Percentiles rank a stretch among this genome's conserved stretches.
phyloP scores from a whole-genome alignment of 495 filamentous ascomycete species.

The Daldinia childiae region DNA sequence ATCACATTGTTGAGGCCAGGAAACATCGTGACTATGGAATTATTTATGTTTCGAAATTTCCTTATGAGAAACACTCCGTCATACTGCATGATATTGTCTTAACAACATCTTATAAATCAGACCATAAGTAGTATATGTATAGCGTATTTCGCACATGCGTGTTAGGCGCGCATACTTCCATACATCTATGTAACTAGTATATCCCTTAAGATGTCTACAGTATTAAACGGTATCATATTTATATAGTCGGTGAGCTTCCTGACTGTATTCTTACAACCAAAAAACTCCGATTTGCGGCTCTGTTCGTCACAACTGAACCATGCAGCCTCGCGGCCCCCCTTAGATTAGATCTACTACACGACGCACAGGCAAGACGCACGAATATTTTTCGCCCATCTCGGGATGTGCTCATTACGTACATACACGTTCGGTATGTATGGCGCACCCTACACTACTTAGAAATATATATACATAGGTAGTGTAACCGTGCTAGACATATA shows the following conservation, averaged over 20 bases:
- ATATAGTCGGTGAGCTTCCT: constrained; percentile 1
- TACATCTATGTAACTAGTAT: neutral
- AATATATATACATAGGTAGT: too few relatives aligned
- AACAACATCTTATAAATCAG: neutral
- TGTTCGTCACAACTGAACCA: constrained; percentile 29
- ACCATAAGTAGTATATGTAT: neutral
- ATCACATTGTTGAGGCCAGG: neutral
- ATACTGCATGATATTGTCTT: neutral
- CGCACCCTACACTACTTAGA: neutral
- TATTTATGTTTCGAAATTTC: neutral
- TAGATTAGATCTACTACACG: constrained; percentile 35
- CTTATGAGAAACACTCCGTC: neutral
- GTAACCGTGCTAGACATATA: neutral
- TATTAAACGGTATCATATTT: neutral
- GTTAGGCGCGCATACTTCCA: too few relatives aligned
- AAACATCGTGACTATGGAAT: neutral
- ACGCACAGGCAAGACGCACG: constrained; percentile 14
- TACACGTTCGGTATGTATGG: constrained; percentile 18
- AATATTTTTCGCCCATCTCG: constrained; percentile 16
- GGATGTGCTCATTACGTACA: constrained; percentile 2
- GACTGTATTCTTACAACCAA: constrained; percentile 11
- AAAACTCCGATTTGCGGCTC: constrained; percentile 42
- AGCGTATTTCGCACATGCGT: neutral
- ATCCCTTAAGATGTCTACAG: neutral
- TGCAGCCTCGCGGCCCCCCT: constrained; percentile 28